Conservation (phyloP, 306 rosid species). For the Ormosia emarginata region DNA sequence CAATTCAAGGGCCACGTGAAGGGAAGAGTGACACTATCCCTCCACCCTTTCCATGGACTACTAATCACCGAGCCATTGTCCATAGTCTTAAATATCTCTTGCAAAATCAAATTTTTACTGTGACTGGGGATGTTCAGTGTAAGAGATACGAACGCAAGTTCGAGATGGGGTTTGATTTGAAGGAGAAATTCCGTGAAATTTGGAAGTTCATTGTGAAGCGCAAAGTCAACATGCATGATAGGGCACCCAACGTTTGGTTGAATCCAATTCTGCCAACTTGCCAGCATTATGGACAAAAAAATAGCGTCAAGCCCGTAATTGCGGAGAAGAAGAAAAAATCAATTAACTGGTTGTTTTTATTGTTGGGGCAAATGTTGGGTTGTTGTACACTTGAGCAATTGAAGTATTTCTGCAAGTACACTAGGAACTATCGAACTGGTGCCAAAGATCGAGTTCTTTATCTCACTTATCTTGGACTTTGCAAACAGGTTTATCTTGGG, state of each 20-base stretch:
- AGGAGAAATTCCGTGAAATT: not conserved
- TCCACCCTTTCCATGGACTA: slow-evolving; percentile 54
- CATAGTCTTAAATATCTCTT: not conserved
- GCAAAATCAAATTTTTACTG: not conserved
- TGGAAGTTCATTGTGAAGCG: not conserved
- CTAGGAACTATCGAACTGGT: slow-evolving; percentile 47
- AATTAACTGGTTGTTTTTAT: slow-evolving; percentile 67
- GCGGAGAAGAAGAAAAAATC: not conserved
- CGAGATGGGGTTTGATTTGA: slow-evolving; percentile 3
- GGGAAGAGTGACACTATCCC: not conserved
- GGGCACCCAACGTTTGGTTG: slow-evolving; percentile 47
- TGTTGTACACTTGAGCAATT: slow-evolving; percentile 46
- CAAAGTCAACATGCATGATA: not conserved
- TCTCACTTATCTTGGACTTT: slow-evolving; percentile 34
- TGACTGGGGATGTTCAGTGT: slow-evolving; percentile 44
- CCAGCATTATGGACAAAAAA: slow-evolving; percentile 23
- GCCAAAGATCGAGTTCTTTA: slow-evolving; percentile 61
- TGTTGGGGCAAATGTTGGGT: slow-evolving; percentile 50
- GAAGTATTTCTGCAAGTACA: slow-evolving; percentile 52
- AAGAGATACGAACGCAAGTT: slow-evolving; percentile 25
- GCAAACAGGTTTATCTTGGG: slow-evolving; percentile 39
- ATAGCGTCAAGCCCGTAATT: slow-evolving; percentile 36
- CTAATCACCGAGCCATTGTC: slow-evolving; percentile 17
- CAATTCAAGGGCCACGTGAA: not conserved
- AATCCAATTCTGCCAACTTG: slow-evolving; percentile 34